Conservation (phyloP, 2,329 filamentous ascomycete genomes). For the Aspergillus luchuensis region DNA sequence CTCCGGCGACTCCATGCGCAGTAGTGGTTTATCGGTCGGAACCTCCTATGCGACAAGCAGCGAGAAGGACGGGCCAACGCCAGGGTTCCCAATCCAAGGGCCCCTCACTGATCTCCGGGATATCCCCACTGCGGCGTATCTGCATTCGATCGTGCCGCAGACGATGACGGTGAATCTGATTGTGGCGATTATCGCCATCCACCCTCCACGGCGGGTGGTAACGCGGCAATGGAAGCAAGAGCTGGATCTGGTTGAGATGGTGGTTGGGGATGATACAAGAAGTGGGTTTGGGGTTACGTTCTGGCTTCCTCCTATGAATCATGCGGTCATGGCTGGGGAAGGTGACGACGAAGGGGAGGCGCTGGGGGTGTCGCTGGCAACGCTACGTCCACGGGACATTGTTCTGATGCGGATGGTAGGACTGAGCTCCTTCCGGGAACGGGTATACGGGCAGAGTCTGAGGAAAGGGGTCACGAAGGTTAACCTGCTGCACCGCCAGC, state of each 20-base stretch:
- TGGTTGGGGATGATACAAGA: conserved; percentile 82
- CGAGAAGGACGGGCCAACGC: conserved; percentile 15
- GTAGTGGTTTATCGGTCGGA: conserved; percentile 25
- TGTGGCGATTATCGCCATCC: conserved; percentile 74
- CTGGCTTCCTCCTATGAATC: conserved; percentile 63
- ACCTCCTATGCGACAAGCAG: conserved; percentile 21
- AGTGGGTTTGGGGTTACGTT: conserved; percentile 81
- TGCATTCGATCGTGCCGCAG: conserved; percentile 71
- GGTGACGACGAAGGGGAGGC: conserved; percentile 23
- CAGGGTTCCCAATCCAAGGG: conserved; percentile 39
- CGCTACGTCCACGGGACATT: conserved; percentile 70
- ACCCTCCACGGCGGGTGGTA: conserved; percentile 66
- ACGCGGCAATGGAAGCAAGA: conserved; percentile 57
- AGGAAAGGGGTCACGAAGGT: conserved; percentile 70
- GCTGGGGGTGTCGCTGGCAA: conserved; percentile 46
- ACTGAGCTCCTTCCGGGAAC: conserved; percentile 71
- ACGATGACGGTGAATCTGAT: conserved; percentile 81
- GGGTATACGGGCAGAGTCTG: conserved; percentile 83
- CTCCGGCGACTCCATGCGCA: conserved; percentile 27
- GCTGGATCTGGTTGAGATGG: conserved; percentile 71
- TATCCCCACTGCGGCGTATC: conserved; percentile 67
- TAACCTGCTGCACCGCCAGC: conserved; percentile 64
- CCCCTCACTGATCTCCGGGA: conserved; percentile 66
- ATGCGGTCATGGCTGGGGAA: conserved; percentile 2
- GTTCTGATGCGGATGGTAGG: conserved; percentile 79